Percentiles rank a stretch among this genome's conserved stretches.
Conservation (phyloP, 495 filamentous ascomycete species). For the Hypoxylon intermedium region DNA sequence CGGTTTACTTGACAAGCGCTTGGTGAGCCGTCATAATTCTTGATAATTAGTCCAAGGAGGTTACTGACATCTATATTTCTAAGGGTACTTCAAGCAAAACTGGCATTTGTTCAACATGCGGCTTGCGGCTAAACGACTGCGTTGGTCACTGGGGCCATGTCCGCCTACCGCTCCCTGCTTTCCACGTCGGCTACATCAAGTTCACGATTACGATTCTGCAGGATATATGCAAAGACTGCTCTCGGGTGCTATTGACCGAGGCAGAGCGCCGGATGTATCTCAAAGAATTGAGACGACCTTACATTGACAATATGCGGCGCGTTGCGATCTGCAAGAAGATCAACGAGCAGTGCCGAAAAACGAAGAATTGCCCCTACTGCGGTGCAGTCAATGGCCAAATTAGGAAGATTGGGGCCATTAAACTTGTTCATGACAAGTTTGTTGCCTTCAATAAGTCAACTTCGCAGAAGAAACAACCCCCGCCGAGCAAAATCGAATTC, state of each 20-base stretch:
- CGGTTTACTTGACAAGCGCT: constrained; percentile 83
- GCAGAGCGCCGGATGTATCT: constrained; percentile 73
- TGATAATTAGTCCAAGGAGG: background rate
- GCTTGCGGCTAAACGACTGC: constrained; percentile 75
- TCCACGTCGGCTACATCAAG: constrained; percentile 95
- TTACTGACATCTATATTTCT: constrained; percentile 35
- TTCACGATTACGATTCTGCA: constrained; percentile 87
- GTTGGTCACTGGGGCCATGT: constrained; percentile 96
- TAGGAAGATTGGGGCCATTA: constrained; percentile 84
- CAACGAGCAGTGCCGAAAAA: constrained; percentile 86
- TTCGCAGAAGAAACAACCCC: constrained; percentile 80
- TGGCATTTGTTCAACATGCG: constrained; percentile 80
- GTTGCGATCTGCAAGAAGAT: constrained; percentile 83
- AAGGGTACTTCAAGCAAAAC: constrained; percentile 83
- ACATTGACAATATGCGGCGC: constrained; percentile 84
- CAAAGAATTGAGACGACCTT: constrained; percentile 77
- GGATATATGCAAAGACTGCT: constrained; percentile 90
- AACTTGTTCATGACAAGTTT: constrained; percentile 94
- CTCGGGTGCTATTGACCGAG: constrained; percentile 79
- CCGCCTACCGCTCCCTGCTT: constrained; percentile 84
- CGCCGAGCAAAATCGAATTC: constrained; percentile 78
- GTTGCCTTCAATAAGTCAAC: constrained; percentile 84
- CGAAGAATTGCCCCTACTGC: constrained; percentile 77
- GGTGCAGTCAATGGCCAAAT: constrained; percentile 83
- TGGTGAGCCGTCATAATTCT: constrained; percentile 54